These are phyloP conservation scores for Thymus mandschuricus DNA, from an alignment of 257 asterid species.

Conservation along the genomic window DNA sequence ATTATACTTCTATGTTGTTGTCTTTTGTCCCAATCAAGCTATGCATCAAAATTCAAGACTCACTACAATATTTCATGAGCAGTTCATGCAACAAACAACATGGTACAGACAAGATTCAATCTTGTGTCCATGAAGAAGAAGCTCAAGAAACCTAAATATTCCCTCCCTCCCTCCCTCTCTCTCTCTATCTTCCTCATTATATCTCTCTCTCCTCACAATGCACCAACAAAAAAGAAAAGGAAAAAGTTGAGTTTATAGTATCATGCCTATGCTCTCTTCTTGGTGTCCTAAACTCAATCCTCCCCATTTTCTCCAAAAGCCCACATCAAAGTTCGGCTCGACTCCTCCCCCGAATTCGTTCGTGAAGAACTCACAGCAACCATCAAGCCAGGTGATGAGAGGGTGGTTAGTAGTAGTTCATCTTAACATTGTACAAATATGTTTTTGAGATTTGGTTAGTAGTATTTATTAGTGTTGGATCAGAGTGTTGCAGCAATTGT, in stretches of 20 bases:
- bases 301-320: slow-evolving; percentile 35
- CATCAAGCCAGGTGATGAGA: slow-evolving; percentile 80
- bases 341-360: too few species aligned
- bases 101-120: too few species aligned
- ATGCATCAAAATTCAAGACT: too few species aligned
- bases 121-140: too few species aligned
- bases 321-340: slow-evolving; percentile 28
- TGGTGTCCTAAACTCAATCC: slow-evolving; percentile 35
- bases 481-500: slow-evolving; percentile 97
- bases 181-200: too few species aligned
- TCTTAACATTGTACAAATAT: neutral
- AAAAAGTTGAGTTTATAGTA: too few species aligned
- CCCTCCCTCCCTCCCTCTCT: too few species aligned
- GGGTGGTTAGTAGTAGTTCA: neutral
- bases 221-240: neutral
- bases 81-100: too few species aligned
- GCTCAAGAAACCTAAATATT: too few species aligned
- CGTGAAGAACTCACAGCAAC: too few species aligned
- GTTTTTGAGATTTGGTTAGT: neutral
- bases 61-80: too few species aligned
- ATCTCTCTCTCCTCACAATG: slow-evolving; percentile 24
- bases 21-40: slow-evolving; percentile 29
- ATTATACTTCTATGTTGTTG: neutral
- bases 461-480: slow-evolving; percentile 38
- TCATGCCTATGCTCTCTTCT: slow-evolving; percentile 57